Base-by-base conservation (phyloP, 1,284 basidiomycete genomes). In the Leccinum variabile region DNA sequence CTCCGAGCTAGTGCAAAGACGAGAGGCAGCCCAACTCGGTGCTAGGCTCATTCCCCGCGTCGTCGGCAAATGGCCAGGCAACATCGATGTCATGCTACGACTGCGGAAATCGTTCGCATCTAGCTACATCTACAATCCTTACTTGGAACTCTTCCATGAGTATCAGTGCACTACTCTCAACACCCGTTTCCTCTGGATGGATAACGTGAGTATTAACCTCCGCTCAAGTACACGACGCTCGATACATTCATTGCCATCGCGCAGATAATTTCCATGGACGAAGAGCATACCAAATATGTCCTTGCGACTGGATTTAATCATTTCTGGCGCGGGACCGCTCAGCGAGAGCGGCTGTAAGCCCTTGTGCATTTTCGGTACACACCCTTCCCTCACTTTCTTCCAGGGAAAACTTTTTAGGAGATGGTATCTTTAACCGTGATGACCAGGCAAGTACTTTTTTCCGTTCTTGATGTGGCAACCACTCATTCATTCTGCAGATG, bases 361-460 rank as follows among this genome's bases (percentile, higher is more conserved):
- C 7, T 54, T 22, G 5, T n/a, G 1, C 39, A 14, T 28, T 59
- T 53, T 32, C 14, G 10, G 7, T 33, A 22, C 37, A 56, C 28
- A 5, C 22, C 10, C 5, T 16, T 50, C 55, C 53, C 58, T 61
- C 54, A 65, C 14, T 9, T 6, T 41, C 14, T 62, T 56, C 2
- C 71, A 89, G 88, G 80, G 88, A 90, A 68, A 81, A 77, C 35
- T 85, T 90, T 70, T 77, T 90, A 32, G 89, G 88, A 3, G 79
- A 83, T 66, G 89, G 89, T 10, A 89, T 91, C 56, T 90, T 91
- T 75, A 90, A 91, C 67, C 80, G 88, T 25, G 87, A 89, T 72
- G 88, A 86, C 69, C 82, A 87, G 75, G 85, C 84, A 68, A 73
- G 78, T 66, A 46, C 53, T 61, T 35, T 56, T 30, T 54, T 64